Evolutionary conservation across 345 rosid species (phyloP), one percentile per base, ranked within the genome.

Genomic region (Euphorbia lathyris): DNA sequence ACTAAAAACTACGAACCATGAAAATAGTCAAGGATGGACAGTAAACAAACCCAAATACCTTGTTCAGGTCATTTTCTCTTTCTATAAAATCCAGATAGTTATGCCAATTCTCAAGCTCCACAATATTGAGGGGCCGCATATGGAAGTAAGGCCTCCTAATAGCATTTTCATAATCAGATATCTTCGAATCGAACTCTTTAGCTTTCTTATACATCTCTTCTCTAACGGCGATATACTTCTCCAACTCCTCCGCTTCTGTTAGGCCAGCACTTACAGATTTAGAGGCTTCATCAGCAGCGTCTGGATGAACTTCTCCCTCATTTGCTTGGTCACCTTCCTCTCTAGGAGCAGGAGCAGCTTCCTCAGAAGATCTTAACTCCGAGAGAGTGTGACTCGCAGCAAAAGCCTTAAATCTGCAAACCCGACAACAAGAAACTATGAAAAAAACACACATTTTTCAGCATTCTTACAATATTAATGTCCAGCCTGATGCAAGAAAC

Each of bases 21-120:
- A 57, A 73, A 57, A 70, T 47, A 65, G 58, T 63, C 72, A 82
- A 83, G 42, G 63, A 82, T 29, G 71, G 78, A 84, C 20, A 26
- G 36, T 30, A 69, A 80, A 72, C 70, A 76, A 75, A 76, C 76
- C 80, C 78, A 72, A 75, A 69, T 96, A 92, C 98, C 99, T 92
- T 92, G 81, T 87, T 86, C 59, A 92, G 78, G 81, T 96, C 98
- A 70, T 81, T 93, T 67, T 88, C 96, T 67, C 74, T 81, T 84
- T 96, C 99, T 25, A 85, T 83, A 70, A 90, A 89, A 69, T 89
- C 89, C 80, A 92, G 82, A 79, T 86, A 96, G 73, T 82, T 89
- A 73, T 96, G 98, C 97, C 99, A 96, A 66, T 96, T 96, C 82
- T 92, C 98, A 71, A 96, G 96, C 85, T 96, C 98, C 32, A 86